Conservation (phyloP, 345 rosid species). For the Cochlearia excelsa region DNA sequence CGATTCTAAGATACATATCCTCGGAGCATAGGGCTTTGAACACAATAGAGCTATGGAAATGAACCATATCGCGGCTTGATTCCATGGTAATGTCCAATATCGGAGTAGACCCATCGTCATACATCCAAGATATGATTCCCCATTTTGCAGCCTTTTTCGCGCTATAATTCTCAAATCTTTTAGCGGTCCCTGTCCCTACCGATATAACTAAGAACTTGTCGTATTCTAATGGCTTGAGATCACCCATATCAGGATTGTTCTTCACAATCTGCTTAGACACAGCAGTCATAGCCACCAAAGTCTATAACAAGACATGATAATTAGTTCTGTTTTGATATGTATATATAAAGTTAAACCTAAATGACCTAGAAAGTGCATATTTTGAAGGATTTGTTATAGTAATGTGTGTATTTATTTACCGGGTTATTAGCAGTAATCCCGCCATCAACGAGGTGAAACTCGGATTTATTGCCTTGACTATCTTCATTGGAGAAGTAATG, state of each 20-base stretch:
- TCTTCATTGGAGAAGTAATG: slow-evolving; percentile 52
- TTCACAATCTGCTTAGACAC: slow-evolving; percentile 50
- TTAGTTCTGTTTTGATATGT: too few species aligned
- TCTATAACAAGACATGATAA: slow-evolving; percentile 33
- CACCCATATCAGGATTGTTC: slow-evolving; percentile 46
- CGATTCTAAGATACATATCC: slow-evolving; percentile 59
- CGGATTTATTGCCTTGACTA: slow-evolving; percentile 35
- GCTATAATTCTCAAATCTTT: slow-evolving; percentile 35
- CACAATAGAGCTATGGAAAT: slow-evolving; percentile 49
- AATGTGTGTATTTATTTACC: slow-evolving; percentile 28
- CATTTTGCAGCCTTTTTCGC: slow-evolving; percentile 54
- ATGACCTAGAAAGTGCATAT: neutral
- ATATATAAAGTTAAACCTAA: neutral
- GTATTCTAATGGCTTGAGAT: slow-evolving; percentile 44
- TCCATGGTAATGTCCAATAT: slow-evolving; percentile 46
- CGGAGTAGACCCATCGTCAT: slow-evolving; percentile 48
- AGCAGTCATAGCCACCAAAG: slow-evolving; percentile 61
- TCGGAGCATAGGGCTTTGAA: slow-evolving; percentile 56
- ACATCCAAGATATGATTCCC: slow-evolving; percentile 64
- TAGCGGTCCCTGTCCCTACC: slow-evolving; percentile 58
- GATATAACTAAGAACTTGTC: slow-evolving; percentile 58
- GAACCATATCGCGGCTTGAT: slow-evolving; percentile 56
- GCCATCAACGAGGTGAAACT: slow-evolving; percentile 75
- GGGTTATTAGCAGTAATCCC: slow-evolving; percentile 69
- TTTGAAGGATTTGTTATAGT: neutral